phyloP scores from a whole-genome alignment of 2,329 filamentous ascomycete species.

The Fusarium secorum region DNA sequence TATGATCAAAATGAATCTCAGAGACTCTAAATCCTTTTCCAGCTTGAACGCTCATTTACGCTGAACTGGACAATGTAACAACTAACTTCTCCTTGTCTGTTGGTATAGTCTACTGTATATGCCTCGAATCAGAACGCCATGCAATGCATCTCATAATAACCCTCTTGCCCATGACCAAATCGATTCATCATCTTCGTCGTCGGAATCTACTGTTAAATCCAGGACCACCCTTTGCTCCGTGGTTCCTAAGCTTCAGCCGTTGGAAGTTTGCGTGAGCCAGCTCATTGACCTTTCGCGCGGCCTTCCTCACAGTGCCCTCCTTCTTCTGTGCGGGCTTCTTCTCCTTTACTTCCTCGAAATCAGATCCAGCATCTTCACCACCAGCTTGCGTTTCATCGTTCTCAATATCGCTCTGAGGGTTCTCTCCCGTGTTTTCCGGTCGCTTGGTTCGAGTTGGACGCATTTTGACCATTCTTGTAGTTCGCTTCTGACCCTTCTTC shows the following conservation, averaged over 20 bases:
- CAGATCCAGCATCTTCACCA: constrained; percentile 26
- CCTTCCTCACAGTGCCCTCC: constrained; percentile 59
- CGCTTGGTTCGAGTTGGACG: constrained; percentile 60
- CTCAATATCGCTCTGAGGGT: constrained; percentile 45
- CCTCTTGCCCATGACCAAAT: neutral
- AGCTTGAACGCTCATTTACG: neutral
- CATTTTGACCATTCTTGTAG: constrained; percentile 74
- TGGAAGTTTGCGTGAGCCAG: constrained; percentile 73
- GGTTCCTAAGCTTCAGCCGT: constrained; percentile 68
- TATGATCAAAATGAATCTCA: neutral
- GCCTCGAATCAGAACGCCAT: constrained; percentile 23
- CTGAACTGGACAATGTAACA: neutral
- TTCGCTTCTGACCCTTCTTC: constrained; percentile 85
- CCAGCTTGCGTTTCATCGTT: constrained; percentile 48
- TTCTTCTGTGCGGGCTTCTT: constrained; percentile 44
- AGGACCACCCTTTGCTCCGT: constrained; percentile 68
- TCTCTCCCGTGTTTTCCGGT: constrained; percentile 47
- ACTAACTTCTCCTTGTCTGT: neutral
- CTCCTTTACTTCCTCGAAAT: constrained; percentile 30
- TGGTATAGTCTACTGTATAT: constrained; percentile 19
- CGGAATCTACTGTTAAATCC: constrained; percentile 66
- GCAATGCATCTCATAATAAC: constrained; percentile 22
- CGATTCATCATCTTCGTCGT: constrained; percentile 49
- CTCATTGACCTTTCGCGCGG: constrained; percentile 68
- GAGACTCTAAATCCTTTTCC: neutral